phyloP scores from a whole-genome alignment of 75 land plant genomes.

The Pinus tabuliformis region DNA sequence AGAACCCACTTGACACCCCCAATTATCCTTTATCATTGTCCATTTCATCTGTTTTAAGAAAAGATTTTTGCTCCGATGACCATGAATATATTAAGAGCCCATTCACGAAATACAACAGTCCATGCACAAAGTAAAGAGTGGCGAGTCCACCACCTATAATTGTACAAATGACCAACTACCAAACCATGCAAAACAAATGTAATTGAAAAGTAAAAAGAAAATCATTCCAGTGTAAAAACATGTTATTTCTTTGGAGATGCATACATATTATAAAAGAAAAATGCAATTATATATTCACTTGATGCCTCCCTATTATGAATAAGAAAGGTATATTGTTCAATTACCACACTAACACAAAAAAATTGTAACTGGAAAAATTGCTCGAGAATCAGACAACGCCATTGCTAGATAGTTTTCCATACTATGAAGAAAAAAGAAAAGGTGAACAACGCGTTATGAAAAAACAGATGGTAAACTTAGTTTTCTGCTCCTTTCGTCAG shows the following conservation, averaged over 20 bases:
- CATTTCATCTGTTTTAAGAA: too few relatives aligned
- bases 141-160: too few relatives aligned
- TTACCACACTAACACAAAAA: neutral
- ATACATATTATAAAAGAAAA: neutral
- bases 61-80: too few relatives aligned
- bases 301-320: neutral
- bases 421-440: neutral
- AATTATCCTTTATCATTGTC: neutral
- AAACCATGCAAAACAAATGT: too few relatives aligned
- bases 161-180: too few relatives aligned
- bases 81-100: too few relatives aligned
- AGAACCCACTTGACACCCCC: neutral
- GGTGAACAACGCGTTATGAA: neutral
- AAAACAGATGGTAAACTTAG: neutral
- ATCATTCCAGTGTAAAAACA: neutral
- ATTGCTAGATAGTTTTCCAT: neutral
- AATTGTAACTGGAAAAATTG: neutral
- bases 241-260: too few relatives aligned
- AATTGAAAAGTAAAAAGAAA: neutral
- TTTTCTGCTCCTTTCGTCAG: neutral
- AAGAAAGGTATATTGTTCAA: neutral
- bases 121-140: too few relatives aligned
- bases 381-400: neutral
- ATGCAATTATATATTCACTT: neutral
- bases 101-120: too few relatives aligned